Evolutionary conservation across 1,284 basidiomycete genomes (phyloP).

Genomic region (Marasmius tenuissimus): DNA sequence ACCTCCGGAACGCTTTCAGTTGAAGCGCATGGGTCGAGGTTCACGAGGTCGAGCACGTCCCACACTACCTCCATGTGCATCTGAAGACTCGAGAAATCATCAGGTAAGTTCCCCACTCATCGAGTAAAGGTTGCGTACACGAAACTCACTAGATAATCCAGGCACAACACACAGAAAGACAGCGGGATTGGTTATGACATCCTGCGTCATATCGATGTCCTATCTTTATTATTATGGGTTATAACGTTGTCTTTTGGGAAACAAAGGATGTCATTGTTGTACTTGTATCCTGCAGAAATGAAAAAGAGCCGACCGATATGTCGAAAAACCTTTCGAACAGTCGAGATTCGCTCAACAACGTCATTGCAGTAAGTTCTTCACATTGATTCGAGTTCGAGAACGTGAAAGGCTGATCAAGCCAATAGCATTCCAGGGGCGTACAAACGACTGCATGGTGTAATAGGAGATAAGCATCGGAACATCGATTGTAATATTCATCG

Average conservation of each 20-base stretch:
- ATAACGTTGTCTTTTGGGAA: not conserved
- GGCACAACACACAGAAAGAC: too few relatives aligned
- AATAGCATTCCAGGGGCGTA: too few relatives aligned
- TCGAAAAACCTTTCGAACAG: too few relatives aligned
- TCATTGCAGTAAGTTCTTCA: too few relatives aligned
- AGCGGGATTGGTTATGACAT: too few relatives aligned
- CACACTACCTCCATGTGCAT: not conserved
- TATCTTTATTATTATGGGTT: not conserved
- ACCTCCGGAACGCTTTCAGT: not conserved
- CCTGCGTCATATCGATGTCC: not conserved
- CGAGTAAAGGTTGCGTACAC: not conserved
- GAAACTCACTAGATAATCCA: not conserved
- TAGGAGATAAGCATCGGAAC: too few relatives aligned
- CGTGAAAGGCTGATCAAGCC: too few relatives aligned
- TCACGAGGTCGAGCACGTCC: not conserved
- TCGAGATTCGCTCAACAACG: too few relatives aligned
- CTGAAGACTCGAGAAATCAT: too few relatives aligned
- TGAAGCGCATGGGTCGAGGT: constrained; percentile 1
- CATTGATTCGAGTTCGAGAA: too few relatives aligned
- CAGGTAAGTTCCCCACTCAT: not conserved
- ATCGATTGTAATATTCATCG: too few relatives aligned
- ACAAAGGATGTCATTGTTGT: not conserved
- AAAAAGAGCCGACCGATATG: not conserved
- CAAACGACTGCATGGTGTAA: too few relatives aligned
- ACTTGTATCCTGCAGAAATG: not conserved